Percentiles rank a stretch among this genome's conserved stretches.
These are phyloP conservation scores for Leccinum proximum DNA, from an alignment of 1,284 basidiomycete genomes.

Conservation along the genomic window DNA sequence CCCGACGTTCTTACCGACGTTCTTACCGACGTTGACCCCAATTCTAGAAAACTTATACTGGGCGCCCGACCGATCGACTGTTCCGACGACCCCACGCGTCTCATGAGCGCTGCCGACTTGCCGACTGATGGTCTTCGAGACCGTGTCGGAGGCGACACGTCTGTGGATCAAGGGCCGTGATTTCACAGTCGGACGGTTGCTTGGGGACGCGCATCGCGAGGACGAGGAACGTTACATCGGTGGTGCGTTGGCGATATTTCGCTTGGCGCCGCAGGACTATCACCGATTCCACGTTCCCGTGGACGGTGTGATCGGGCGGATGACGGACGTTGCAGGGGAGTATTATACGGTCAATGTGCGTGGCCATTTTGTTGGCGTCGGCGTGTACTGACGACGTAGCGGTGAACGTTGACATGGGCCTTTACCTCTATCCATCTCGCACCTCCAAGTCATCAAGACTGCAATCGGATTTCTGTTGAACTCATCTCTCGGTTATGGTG, in stretches of 20 bases:
- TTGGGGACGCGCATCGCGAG: constrained; percentile 76
- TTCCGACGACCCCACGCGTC: constrained; percentile 68
- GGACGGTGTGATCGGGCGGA: constrained; percentile 78
- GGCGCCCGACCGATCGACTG: constrained; percentile 76
- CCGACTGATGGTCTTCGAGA: constrained; percentile 91
- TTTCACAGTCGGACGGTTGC: constrained; percentile 77
- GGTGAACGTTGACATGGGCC: constrained; percentile 24
- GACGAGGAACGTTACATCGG: constrained; percentile 70
- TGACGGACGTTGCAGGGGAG: constrained; percentile 81
- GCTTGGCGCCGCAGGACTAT: constrained; percentile 95
- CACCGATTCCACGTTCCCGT: constrained; percentile 96
- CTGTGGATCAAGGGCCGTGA: constrained; percentile 99
- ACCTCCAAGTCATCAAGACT: constrained; percentile 74
- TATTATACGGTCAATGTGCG: constrained; percentile 92
- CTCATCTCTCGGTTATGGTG: constrained; percentile 75
- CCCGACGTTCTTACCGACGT: constrained; percentile 21
- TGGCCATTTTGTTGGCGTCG: constrained; percentile 8
- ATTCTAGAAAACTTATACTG: constrained; percentile 78
- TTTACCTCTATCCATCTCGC: constrained; percentile 49
- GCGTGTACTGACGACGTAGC: not conserved
- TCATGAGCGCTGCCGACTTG: constrained; percentile 92
- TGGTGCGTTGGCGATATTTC: constrained; percentile 83
- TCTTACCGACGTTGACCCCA: constrained; percentile 22
- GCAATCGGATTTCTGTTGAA: constrained; percentile 81
- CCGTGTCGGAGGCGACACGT: constrained; percentile 78